Conservation (phyloP, 2,329 filamentous ascomycete genomes). For the Fusarium oligoseptatum region DNA sequence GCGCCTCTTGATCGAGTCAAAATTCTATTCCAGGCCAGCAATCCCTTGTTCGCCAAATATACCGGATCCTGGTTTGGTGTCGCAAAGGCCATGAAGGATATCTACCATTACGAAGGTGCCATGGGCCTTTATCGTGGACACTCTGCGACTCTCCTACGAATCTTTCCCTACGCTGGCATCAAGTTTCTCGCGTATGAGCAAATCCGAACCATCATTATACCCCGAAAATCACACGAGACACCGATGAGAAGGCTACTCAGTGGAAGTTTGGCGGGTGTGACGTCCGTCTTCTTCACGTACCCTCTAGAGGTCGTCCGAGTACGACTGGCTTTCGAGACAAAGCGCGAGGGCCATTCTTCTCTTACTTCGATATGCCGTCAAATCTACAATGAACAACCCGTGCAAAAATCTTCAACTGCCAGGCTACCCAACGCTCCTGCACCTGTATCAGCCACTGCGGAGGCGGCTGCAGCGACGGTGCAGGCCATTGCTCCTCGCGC, state of each 20-base stretch:
- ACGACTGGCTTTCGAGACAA: slow-evolving; percentile 94
- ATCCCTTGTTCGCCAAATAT: slow-evolving; percentile 94
- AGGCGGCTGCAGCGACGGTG: slow-evolving; percentile 58
- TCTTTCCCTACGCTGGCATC: slow-evolving; percentile 97
- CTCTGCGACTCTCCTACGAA: slow-evolving; percentile 91
- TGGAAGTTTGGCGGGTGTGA: slow-evolving; percentile 83
- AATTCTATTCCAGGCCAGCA: slow-evolving; percentile 97
- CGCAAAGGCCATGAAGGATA: slow-evolving; percentile 84
- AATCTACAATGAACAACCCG: slow-evolving; percentile 84
- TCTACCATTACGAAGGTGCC: slow-evolving; percentile 80
- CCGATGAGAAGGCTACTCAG: slow-evolving; percentile 79
- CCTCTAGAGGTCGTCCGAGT: slow-evolving; percentile 94
- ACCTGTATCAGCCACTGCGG: slow-evolving; percentile 53
- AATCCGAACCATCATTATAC: slow-evolving; percentile 84
- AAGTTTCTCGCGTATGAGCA: slow-evolving; percentile 99
- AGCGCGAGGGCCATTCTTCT: slow-evolving; percentile 76
- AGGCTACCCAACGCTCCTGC: slow-evolving; percentile 47
- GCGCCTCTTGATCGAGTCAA: slow-evolving; percentile 97
- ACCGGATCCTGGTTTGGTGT: slow-evolving; percentile 90
- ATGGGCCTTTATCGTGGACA: slow-evolving; percentile 91
- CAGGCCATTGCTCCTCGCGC: slow-evolving; percentile 67
- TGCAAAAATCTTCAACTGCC: slow-evolving; percentile 50
- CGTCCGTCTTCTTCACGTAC: slow-evolving; percentile 96
- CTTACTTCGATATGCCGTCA: slow-evolving; percentile 82
- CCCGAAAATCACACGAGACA: slow-evolving; percentile 80